Evolutionary conservation across 2,329 filamentous ascomycete genomes (phyloP).

Genomic region (Botrytis sinoallii): DNA sequence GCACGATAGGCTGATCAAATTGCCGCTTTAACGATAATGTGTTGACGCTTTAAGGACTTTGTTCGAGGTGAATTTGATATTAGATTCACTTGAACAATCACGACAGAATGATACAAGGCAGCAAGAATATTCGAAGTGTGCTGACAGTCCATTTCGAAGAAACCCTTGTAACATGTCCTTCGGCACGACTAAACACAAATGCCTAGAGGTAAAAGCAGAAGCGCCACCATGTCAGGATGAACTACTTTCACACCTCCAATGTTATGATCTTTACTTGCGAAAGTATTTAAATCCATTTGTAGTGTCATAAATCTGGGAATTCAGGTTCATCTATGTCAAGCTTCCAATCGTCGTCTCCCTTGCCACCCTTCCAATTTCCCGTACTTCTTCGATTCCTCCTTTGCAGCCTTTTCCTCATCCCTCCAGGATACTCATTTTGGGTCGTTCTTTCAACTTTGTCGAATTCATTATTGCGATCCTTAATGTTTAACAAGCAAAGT

Average conservation of each 20-base stretch:
- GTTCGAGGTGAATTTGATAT: background rate
- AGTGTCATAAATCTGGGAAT: background rate
- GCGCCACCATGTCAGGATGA: too few species aligned
- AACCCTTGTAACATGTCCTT: too few species aligned
- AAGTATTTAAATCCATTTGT: too few species aligned
- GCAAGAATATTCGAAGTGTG: too few species aligned
- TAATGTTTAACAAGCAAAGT: background rate
- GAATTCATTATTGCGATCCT: too few species aligned
- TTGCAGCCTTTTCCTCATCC: background rate
- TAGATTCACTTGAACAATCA: too few species aligned
- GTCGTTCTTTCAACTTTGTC: background rate
- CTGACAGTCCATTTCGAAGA: too few species aligned
- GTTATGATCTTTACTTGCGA: too few species aligned
- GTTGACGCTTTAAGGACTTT: background rate
- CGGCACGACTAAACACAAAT: too few species aligned
- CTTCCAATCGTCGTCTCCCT: background rate
- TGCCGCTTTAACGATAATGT: background rate
- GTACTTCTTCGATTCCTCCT: background rate
- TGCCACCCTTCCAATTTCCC: background rate
- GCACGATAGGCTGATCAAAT: background rate
- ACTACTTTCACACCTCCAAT: too few species aligned
- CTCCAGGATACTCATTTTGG: background rate
- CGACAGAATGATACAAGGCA: too few species aligned
- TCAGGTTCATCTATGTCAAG: background rate
- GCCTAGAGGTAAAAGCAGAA: too few species aligned